These are phyloP conservation scores for Poterioochromonas sp. DNA, from an alignment of 352 stramenopile genomes.

Conservation along the genomic window DNA sequence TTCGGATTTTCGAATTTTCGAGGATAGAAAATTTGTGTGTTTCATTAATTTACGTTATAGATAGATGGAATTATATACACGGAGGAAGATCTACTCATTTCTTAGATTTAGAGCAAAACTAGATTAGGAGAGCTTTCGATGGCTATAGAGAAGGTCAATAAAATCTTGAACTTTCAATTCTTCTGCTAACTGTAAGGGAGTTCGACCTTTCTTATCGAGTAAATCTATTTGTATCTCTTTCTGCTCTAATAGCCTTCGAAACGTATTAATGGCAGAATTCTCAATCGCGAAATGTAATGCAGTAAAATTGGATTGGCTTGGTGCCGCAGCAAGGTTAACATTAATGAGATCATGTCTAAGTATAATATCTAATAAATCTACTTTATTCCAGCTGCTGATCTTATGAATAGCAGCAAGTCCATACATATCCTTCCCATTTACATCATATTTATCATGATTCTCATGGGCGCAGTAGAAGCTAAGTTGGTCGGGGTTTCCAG, in stretches of 20 bases:
- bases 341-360: neutral
- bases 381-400: conserved; percentile 47
- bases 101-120: too few relatives aligned
- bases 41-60: too few relatives aligned
- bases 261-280: neutral
- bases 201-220: neutral
- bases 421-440: conserved; percentile 43
- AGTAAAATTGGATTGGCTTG: neutral
- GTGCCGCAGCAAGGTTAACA: neutral
- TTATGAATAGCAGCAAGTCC: conserved; percentile 47
- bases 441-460: conserved; percentile 35
- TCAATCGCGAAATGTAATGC: neutral
- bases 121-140: too few relatives aligned
- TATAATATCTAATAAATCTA: conserved; percentile 44
- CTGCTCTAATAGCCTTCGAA: neutral
- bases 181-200: neutral
- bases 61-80: too few relatives aligned
- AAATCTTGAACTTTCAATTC: too few relatives aligned
- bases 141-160: too few relatives aligned
- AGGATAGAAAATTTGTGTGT: too few relatives aligned
- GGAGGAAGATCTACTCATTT: too few relatives aligned
- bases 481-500: conserved; percentile 44
- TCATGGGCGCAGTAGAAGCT: conserved; percentile 7
- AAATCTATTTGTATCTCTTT: neutral
- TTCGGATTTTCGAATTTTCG: too few relatives aligned